Evolutionary conservation across 1,139 yeast genomes (phyloP), one percentile per base, ranked within the genome.

Genomic region (Yamadazyma sp.): DNA sequence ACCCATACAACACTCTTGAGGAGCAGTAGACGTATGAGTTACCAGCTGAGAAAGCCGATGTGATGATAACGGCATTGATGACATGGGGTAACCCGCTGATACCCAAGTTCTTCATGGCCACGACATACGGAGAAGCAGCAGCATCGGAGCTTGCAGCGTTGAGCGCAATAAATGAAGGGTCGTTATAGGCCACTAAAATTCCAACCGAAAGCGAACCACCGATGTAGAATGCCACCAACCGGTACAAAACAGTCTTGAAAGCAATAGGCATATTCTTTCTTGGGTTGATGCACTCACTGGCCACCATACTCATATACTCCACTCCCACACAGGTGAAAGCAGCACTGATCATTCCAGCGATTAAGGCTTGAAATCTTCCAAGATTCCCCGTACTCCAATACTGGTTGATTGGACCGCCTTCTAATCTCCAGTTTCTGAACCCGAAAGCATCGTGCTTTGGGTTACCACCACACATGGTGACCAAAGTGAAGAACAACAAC

Each of bases 381-480:
- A 72, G 51, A 3, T 61, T 49, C 0, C 92, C 92, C 0, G 73
- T 66, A 9, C 76, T 68, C 38, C 68, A 59, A 50, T 72, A 78
- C 46, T 73, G 75, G 26, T 79, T 79, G 50, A 84, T 76, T 10
- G 70, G 69, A 4, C 69, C 69, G 5, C 72, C 73, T 5, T 53
- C 59, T 17, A 55, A 68, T 30, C 61, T 55, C 85, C 89, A 81
- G 58, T 79, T 61, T 44, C 86, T 66, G 61, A 83, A 83, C 1
- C 88, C 88, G 56, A 74, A 79, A 1, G 74, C 77, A 54, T 81
- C 84, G 44, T 71, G 77, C 36, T 68, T 49, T 4, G 88, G 88
- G 56, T 85, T 85, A n/a, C 94, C 95, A 15, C 95, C 95, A 38
- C 82, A 76, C 95, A 86, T 86, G 12, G 88, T 80, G 46, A 87